Conservation (phyloP, 257 asterid genomes). For the Penstemon eatonii region DNA sequence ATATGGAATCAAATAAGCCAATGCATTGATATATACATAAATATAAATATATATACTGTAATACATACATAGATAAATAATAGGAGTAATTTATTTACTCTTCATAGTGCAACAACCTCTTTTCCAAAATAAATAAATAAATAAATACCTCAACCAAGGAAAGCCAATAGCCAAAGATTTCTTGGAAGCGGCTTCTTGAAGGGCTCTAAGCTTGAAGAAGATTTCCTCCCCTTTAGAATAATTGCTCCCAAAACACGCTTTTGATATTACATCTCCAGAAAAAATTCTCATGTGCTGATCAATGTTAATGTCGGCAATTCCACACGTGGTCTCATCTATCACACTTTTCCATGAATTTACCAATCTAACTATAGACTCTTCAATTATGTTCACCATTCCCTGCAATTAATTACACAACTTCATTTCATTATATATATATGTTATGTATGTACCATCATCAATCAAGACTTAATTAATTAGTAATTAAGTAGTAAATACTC, state of each 20-base stretch:
- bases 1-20: not conserved
- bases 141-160: constrained; percentile 45
- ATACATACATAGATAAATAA: no score
- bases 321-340: constrained; percentile 28
- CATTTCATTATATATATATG: no score
- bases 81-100: no score
- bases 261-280: constrained; percentile 52
- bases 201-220: constrained; percentile 34
- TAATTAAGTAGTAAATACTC: not conserved
- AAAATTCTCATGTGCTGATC: constrained; percentile 39
- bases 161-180: constrained; percentile 34
- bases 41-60: no score
- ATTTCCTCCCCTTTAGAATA: constrained; percentile 48
- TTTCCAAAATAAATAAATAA: not conserved
- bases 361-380: constrained; percentile 33
- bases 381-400: constrained; percentile 48
- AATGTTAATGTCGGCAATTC: constrained; percentile 30
- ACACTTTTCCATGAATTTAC: constrained; percentile 39
- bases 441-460: not conserved
- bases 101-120: no score
- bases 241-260: constrained; percentile 54
- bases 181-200: constrained; percentile 35
- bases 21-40: not conserved
- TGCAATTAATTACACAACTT: not conserved
- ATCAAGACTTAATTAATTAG: no score